Evolutionary conservation across 2,329 filamentous ascomycete genomes (phyloP).

Genomic region (Aureobasidium uvarum): DNA sequence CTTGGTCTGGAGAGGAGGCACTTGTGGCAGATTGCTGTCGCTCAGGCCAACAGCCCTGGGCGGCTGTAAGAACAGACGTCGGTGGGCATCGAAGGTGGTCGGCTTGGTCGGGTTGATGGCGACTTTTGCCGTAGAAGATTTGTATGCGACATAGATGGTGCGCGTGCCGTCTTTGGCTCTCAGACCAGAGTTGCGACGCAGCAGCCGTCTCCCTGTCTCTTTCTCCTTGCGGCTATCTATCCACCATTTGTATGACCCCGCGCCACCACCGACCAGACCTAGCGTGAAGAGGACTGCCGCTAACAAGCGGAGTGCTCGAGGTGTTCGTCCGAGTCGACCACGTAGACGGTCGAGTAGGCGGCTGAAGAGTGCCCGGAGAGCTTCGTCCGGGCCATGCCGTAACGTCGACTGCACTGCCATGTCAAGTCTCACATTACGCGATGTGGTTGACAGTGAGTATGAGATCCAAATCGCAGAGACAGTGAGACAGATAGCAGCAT

Average conservation of each 20-base stretch:
- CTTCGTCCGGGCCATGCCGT: conserved; percentile 45
- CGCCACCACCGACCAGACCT: conserved; percentile 74
- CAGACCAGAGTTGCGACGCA: conserved; percentile 89
- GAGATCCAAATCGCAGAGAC: background rate
- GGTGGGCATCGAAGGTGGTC: conserved; percentile 94
- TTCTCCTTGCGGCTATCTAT: conserved; percentile 69
- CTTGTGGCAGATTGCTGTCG: conserved; percentile 61
- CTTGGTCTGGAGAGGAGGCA: conserved; percentile 86
- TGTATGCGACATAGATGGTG: conserved; percentile 93
- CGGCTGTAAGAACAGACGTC: conserved; percentile 87
- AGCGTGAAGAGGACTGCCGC: conserved; percentile 72
- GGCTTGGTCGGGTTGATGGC: conserved; percentile 86
- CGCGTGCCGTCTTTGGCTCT: conserved; percentile 92
- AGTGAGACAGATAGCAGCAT: background rate
- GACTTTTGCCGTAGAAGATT: conserved; percentile 82
- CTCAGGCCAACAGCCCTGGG: conserved; percentile 76
- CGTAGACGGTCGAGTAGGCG: conserved; percentile 52
- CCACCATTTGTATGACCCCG: conserved; percentile 78
- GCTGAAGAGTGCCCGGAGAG: conserved; percentile 48
- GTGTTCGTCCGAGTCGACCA: conserved; percentile 59
- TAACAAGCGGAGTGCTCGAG: conserved; percentile 69
- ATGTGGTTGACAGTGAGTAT: background rate
- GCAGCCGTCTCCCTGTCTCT: conserved; percentile 75
- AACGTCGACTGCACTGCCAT: conserved; percentile 92
- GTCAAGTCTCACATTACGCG: conserved; percentile 19